A percentile compares a stretch with the other conserved stretches of the same genome.
phyloP scores from a whole-genome alignment of 129 eudicot genomes.

The Helichrysum umbraculigerum region DNA sequence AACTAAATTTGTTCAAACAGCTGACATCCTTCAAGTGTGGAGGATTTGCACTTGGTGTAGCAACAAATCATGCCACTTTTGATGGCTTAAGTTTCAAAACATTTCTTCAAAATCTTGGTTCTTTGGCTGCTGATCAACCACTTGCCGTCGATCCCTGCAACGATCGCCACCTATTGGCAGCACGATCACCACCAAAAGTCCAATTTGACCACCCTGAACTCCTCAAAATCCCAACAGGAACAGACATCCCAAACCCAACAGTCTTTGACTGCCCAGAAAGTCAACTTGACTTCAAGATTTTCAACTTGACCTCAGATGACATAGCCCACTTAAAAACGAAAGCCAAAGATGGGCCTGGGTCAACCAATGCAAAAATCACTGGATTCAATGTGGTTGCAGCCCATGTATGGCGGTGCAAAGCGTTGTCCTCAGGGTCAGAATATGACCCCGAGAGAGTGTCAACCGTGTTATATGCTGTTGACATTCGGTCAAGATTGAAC shows the following conservation, averaged over 20 bases:
- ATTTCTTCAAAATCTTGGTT: constrained; percentile 65
- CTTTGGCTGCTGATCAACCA: constrained; percentile 58
- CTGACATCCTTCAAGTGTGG: constrained; percentile 88
- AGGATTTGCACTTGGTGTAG: constrained; percentile 72
- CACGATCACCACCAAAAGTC: constrained; percentile 76
- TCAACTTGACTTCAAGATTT: constrained; percentile 60
- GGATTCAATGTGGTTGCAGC: constrained; percentile 83
- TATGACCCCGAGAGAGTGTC: constrained; percentile 42
- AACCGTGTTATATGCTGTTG: constrained; percentile 57
- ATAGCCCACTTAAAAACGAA: constrained; percentile 49
- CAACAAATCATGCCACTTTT: constrained; percentile 68
- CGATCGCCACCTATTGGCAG: constrained; percentile 72
- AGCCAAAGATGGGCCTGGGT: constrained; percentile 37
- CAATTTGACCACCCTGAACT: constrained; percentile 80
- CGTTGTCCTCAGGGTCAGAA: constrained; percentile 42
- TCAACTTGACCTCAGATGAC: constrained; percentile 53
- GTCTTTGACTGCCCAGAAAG: constrained; percentile 56
- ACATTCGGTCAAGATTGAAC: constrained; percentile 53
- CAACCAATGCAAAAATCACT: constrained; percentile 37
- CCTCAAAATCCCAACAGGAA: constrained; percentile 42
- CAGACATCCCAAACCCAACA: constrained; percentile 33
- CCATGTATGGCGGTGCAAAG: constrained; percentile 87
- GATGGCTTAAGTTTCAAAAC: constrained; percentile 74
- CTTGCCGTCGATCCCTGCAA: constrained; percentile 57
- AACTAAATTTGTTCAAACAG: constrained; percentile 34